phyloP scores from a whole-genome alignment of 768 basidiomycete genomes.

The Rhodocollybia butyracea region DNA sequence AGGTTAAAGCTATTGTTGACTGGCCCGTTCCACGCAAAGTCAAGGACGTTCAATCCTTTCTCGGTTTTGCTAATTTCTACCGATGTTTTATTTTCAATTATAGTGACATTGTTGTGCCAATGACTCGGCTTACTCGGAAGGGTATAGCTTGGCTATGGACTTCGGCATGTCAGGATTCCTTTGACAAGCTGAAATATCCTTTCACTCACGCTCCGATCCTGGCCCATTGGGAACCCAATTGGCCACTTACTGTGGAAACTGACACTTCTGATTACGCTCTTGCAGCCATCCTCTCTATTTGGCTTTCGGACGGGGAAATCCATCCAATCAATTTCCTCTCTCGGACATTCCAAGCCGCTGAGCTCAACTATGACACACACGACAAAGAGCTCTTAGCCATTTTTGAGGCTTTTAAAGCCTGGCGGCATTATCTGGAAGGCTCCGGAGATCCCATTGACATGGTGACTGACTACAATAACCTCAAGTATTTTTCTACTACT shows the following conservation, averaged over 20 bases:
- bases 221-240: too few species aligned
- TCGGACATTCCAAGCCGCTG: constrained; percentile 15
- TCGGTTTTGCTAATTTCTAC: constrained; percentile 31
- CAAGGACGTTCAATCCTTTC: constrained; percentile 27
- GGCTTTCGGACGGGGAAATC: too few species aligned
- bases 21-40: constrained; percentile 35
- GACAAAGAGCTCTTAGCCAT: constrained; percentile 36
- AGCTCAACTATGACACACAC: constrained; percentile 31
- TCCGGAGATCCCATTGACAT: constrained; percentile 11
- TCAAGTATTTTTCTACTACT: constrained; percentile 3
- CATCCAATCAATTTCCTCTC: constrained; percentile 24
- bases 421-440: neutral
- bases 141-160: too few species aligned
- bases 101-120: constrained; percentile 25
- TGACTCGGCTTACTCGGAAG: constrained; percentile 25
- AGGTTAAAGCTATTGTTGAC: constrained; percentile 30
- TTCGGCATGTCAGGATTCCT: constrained; percentile 5
- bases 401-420: constrained; percentile 23
- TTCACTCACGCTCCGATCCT: constrained; percentile 8
- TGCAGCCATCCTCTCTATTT: too few species aligned
- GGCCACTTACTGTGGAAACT: too few species aligned
- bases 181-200: neutral
- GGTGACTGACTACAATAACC: constrained; percentile 17
- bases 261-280: too few species aligned
- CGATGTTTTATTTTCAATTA: constrained; percentile 28